Percentiles rank a stretch among this genome's conserved stretches.
These are phyloP conservation scores for Flaveria sonorensis DNA, from an alignment of 129 eudicot genomes.

Conservation along the genomic window DNA sequence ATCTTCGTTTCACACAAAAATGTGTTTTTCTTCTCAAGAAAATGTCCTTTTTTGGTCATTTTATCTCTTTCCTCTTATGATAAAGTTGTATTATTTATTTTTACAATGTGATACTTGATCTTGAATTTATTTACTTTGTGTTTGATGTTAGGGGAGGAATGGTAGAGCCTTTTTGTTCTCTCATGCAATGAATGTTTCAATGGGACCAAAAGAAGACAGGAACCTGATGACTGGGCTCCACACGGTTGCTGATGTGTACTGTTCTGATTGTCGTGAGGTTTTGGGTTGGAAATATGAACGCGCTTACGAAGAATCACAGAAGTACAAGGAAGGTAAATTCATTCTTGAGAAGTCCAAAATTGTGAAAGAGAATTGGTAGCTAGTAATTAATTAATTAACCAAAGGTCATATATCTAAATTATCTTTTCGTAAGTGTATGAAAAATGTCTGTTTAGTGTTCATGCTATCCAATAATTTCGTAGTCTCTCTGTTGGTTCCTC, in stretches of 20 bases:
- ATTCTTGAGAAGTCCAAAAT: constrained; percentile 84
- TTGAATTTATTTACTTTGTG: background rate
- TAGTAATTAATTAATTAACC: background rate
- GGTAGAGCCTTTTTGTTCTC: constrained; percentile 87
- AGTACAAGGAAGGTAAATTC: constrained; percentile 91
- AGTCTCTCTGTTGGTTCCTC: background rate
- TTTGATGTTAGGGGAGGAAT: constrained; percentile 54
- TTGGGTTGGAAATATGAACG: constrained; percentile 92
- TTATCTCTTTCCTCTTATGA: background rate
- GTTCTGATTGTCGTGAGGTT: constrained; percentile 74
- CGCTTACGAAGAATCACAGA: constrained; percentile 71
- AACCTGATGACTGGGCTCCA: constrained; percentile 85
- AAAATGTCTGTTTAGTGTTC: constrained; percentile 23
- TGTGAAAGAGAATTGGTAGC: constrained; percentile 81
- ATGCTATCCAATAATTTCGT: constrained; percentile 28
- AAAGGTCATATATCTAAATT: constrained; percentile 3
- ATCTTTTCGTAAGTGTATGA: constrained; percentile 20
- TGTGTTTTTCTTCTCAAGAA: background rate
- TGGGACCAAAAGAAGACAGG: constrained; percentile 78
- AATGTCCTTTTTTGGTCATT: background rate
- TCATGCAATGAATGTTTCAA: constrained; percentile 67
- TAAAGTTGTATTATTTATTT: too few species aligned
- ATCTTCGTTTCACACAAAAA: background rate
- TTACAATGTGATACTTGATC: background rate
- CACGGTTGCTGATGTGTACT: constrained; percentile 80